Conservation (phyloP, 345 rosid species). For the Durio zibethinus region DNA sequence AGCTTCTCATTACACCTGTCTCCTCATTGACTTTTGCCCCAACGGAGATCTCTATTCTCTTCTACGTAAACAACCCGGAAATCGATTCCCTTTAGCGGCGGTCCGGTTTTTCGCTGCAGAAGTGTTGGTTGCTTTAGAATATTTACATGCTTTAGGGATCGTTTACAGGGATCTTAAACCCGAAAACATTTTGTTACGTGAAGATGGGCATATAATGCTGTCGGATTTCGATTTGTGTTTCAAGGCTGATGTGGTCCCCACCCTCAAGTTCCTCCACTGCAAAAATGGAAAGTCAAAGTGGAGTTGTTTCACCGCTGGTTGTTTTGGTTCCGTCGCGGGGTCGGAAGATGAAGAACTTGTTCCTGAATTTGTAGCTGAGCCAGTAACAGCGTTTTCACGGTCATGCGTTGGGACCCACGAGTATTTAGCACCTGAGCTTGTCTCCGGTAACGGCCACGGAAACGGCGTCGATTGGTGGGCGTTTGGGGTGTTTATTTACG, state of each 20-base stretch:
- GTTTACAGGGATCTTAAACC: constrained; percentile 90
- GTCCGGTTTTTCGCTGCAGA: constrained; percentile 80
- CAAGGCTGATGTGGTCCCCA: constrained; percentile 56
- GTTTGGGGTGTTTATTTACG: constrained; percentile 70
- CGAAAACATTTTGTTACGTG: constrained; percentile 76
- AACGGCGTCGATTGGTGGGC: constrained; percentile 99
- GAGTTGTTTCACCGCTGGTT: constrained; percentile 25
- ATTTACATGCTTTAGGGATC: constrained; percentile 85
- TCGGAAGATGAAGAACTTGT: constrained; percentile 30
- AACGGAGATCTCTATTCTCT: constrained; percentile 87
- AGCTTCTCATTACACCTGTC: constrained; percentile 78
- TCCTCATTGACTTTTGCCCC: constrained; percentile 80
- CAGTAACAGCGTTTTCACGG: constrained; percentile 52
- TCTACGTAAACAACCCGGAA: constrained; percentile 64
- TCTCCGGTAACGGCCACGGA: constrained; percentile 76
- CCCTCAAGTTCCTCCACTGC: constrained; percentile 26
- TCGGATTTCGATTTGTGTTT: constrained; percentile 78
- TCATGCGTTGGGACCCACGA: constrained; percentile 96
- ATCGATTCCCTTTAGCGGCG: constrained; percentile 52
- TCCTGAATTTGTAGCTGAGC: constrained; percentile 61
- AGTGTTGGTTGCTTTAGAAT: constrained; percentile 74
- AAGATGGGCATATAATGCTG: constrained; percentile 81
- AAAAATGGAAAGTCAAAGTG: constrained; percentile 5
- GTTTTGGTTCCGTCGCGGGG: constrained; percentile 20
- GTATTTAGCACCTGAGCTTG: constrained; percentile 86